These are phyloP conservation scores for Persicaria maculosa DNA, from an alignment of 148 eudicot genomes.

Conservation along the genomic window DNA sequence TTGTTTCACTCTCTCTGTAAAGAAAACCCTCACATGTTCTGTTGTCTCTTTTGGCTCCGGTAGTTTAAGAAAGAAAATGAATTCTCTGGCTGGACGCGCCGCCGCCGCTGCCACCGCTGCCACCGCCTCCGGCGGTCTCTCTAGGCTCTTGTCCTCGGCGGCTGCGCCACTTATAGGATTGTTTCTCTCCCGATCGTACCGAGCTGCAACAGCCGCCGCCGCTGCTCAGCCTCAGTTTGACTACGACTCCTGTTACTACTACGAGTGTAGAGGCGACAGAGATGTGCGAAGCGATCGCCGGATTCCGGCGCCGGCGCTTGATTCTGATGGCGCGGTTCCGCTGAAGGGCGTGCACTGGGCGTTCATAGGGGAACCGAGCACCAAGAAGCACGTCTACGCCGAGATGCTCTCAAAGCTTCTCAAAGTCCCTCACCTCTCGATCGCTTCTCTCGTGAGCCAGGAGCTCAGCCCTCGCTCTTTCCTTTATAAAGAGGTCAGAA, in stretches of 20 bases:
- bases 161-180: neutral
- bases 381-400: slow-evolving; percentile 32
- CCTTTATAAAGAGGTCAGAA: slow-evolving; percentile 25
- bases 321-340: slow-evolving; percentile 17
- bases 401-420: slow-evolving; percentile 30
- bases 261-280: slow-evolving; percentile 2
- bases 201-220: slow-evolving; percentile 13
- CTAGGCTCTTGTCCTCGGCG: neutral
- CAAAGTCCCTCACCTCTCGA: slow-evolving; percentile 29
- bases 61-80: neutral
- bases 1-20: neutral
- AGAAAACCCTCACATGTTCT: neutral
- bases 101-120: neutral
- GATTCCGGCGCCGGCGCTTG: slow-evolving; percentile 7
- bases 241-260: slow-evolving; percentile 19
- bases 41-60: neutral
- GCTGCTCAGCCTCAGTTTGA: slow-evolving; percentile 29
- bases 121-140: neutral
- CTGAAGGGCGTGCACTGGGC: slow-evolving; percentile 37
- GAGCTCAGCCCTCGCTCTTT: slow-evolving; percentile 31
- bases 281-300: neutral
- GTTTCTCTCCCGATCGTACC: slow-evolving; percentile 16
- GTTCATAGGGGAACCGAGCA: slow-evolving; percentile 35
- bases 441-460: slow-evolving; percentile 29
- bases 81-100: neutral